phyloP scores from a whole-genome alignment of 2,329 filamentous ascomycete species.

The Colletotrichum incanum region DNA sequence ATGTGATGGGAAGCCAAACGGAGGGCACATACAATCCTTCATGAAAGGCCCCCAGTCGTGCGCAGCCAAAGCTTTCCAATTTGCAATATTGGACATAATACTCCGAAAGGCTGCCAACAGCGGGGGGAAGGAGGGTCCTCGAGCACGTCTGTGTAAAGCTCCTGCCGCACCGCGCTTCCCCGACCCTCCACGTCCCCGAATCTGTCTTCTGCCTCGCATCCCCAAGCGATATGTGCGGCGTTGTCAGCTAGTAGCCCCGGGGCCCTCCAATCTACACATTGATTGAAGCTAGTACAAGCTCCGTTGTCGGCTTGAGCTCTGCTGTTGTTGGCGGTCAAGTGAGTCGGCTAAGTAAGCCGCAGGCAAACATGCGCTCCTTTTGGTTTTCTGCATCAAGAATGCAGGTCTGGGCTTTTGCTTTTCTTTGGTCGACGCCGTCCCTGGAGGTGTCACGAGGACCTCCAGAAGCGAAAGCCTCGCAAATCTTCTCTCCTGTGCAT shows the following conservation, averaged over 20 bases:
- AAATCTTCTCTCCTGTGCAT: not conserved
- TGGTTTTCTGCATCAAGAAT: conserved; percentile 11
- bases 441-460: not conserved
- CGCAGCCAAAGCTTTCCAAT: not conserved
- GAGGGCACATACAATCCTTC: not conserved
- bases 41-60: not conserved
- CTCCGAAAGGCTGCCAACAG: not conserved
- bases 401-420: not conserved
- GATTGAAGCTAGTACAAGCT: conserved; percentile 10
- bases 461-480: not conserved
- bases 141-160: conserved; percentile 7
- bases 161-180: conserved; percentile 1
- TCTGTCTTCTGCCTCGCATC: not conserved
- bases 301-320: conserved; percentile 9
- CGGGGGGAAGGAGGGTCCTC: not conserved
- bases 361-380: conserved; percentile 16
- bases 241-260: not conserved
- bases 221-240: not conserved
- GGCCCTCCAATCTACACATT: conserved; percentile 11
- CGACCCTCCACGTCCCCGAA: not conserved
- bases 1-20: not conserved
- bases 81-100: not conserved
- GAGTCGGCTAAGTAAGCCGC: not conserved
- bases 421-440: not conserved
- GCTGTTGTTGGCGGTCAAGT: not conserved